Conservation (phyloP, 106 monocot genomes). For the Acorus gramineus region DNA sequence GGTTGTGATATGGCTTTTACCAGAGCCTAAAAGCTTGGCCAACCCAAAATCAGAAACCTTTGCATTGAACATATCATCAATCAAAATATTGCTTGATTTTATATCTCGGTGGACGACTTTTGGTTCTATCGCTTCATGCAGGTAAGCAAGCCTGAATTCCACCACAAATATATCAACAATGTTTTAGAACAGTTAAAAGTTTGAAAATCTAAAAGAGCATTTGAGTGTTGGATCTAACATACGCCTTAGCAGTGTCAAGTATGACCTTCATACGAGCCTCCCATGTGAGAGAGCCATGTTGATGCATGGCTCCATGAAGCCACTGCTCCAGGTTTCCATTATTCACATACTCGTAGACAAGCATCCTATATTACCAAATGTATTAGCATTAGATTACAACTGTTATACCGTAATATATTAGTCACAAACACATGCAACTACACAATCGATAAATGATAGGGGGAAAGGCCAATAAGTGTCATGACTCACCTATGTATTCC, state of each 20-base stretch:
- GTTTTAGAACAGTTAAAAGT: too few species aligned
- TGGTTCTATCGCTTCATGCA: conserved; percentile 15
- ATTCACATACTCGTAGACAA: conserved; percentile 88
- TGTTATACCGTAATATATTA: too few species aligned
- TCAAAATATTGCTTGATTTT: conserved; percentile 18
- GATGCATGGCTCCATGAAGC: conserved; percentile 86
- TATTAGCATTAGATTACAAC: too few species aligned
- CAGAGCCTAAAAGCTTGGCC: conserved; percentile 15
- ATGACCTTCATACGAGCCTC: conserved; percentile 72
- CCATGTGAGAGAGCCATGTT: conserved; percentile 65
- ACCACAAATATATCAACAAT: conserved; percentile 19
- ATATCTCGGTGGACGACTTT: conserved; percentile 18
- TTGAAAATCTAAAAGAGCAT: too few species aligned
- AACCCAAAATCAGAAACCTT: conserved; percentile 19
- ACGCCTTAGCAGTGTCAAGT: conserved; percentile 73
- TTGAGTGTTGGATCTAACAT: too few species aligned
- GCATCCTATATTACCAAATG: conserved; percentile 36
- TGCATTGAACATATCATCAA: conserved; percentile 7
- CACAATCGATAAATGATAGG: too few species aligned
- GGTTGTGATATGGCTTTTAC: conserved; percentile 11
- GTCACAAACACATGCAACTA: too few species aligned
- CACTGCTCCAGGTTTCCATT: conserved; percentile 94
- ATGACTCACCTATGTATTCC: too few species aligned
- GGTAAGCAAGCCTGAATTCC: conserved; percentile 11
- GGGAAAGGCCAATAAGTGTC: too few species aligned